phyloP scores from a whole-genome alignment of 805 yeast genomes.

The Vanderwaltozyma polyspora region DNA sequence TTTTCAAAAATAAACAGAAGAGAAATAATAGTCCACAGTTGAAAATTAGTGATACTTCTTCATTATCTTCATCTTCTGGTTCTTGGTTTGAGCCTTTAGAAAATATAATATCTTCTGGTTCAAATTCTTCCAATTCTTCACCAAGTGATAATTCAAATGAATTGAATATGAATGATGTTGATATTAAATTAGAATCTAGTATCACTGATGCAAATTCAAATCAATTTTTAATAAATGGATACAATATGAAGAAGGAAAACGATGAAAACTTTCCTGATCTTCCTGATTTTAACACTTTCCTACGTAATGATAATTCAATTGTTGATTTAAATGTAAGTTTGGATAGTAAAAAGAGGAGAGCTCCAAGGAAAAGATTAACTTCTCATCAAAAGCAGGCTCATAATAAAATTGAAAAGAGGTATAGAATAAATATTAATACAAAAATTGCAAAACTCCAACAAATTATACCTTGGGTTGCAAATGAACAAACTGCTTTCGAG shows the following conservation, averaged over 20 bases:
- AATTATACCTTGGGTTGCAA: constrained; percentile 56
- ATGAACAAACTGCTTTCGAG: constrained; percentile 53
- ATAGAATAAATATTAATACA: constrained; percentile 60
- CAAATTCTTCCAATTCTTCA: constrained; percentile 7
- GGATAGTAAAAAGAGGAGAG: constrained; percentile 8
- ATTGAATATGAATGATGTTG: background rate
- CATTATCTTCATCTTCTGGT: constrained; percentile 1
- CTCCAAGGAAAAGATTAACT: constrained; percentile 41
- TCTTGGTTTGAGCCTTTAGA: constrained; percentile 23
- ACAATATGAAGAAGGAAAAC: background rate
- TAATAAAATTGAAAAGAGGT: constrained; percentile 60
- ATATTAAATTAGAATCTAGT: background rate
- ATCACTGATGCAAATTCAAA: background rate
- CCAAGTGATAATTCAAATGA: constrained; percentile 1
- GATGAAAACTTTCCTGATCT: background rate
- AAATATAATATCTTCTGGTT: constrained; percentile 16
- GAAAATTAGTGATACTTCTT: background rate
- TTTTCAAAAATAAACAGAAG: background rate
- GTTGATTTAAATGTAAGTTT: background rate
- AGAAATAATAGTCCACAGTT: background rate
- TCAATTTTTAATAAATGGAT: background rate
- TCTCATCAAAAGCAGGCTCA: constrained; percentile 56
- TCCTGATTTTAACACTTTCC: constrained; percentile 1
- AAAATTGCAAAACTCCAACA: constrained; percentile 58
- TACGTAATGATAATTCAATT: background rate